phyloP scores from a whole-genome alignment of 2,329 filamentous ascomycete species.

The Chrysosporium keratinophilum region DNA sequence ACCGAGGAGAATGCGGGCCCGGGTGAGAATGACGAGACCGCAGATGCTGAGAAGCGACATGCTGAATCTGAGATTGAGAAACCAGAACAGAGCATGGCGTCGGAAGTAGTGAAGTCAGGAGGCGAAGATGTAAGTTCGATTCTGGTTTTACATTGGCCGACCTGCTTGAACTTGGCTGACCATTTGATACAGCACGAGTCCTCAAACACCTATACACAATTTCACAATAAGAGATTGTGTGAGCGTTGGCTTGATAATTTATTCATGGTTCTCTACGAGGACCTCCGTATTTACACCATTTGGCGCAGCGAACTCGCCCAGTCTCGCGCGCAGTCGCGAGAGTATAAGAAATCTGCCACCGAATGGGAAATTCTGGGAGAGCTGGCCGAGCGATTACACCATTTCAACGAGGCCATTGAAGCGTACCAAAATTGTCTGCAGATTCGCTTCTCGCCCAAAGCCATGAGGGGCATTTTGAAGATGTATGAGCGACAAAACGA shows the following conservation, averaged over 20 bases:
- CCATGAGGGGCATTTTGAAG: constrained; percentile 71
- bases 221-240: constrained; percentile 94
- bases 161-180: constrained; percentile 15
- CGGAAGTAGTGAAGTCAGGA: constrained; percentile 65
- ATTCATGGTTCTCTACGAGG: constrained; percentile 98
- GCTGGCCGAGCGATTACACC: constrained; percentile 83
- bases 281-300: constrained; percentile 95
- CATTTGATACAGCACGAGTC: constrained; percentile 44
- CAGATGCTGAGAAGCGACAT: constrained; percentile 17
- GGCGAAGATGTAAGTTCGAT: constrained; percentile 53
- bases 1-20: constrained; percentile 22
- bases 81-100: constrained; percentile 66
- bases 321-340: constrained; percentile 81
- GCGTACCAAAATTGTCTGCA: constrained; percentile 81
- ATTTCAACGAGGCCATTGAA: constrained; percentile 81
- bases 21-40: constrained; percentile 21
- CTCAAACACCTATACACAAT: constrained; percentile 68
- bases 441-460: constrained; percentile 86
- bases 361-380: constrained; percentile 98
- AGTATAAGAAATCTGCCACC: constrained; percentile 92
- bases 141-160: neutral
- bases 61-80: constrained; percentile 51
- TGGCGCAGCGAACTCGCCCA: constrained; percentile 98
- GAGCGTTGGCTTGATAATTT: constrained; percentile 97
- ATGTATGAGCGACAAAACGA: constrained; percentile 68